phyloP scores from a whole-genome alignment of 768 basidiomycete species.

The Amanita muscaria region DNA sequence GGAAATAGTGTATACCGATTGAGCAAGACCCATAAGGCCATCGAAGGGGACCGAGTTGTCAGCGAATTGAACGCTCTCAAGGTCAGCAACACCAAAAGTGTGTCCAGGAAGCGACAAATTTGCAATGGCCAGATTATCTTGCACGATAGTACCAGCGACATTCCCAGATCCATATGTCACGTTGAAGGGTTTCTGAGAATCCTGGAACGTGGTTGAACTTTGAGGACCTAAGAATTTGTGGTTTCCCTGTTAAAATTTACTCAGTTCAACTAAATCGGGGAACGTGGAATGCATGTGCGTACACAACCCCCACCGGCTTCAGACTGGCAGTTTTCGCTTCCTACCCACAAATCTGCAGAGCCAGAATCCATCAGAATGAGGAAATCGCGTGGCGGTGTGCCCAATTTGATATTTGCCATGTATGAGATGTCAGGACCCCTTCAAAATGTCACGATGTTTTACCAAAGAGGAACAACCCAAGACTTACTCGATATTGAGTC shows the following conservation, averaged over 20 bases:
- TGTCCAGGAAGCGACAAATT: conserved; percentile 50
- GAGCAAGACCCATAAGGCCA: conserved; percentile 71
- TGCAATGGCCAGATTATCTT: conserved; percentile 56
- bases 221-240: conserved; percentile 59
- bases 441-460: background rate
- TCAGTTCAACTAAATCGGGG: background rate
- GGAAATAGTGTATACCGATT: conserved; percentile 39
- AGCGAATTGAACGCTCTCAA: conserved; percentile 58
- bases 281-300: conserved; percentile 14
- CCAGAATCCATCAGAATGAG: conserved; percentile 63
- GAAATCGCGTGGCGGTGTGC: conserved; percentile 54
- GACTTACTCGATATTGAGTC: conserved; percentile 46
- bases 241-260: conserved; percentile 29
- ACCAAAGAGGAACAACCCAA: background rate
- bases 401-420: conserved; percentile 51
- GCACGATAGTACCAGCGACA: conserved; percentile 55
- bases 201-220: conserved; percentile 54
- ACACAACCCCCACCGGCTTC: conserved; percentile 33
- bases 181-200: conserved; percentile 40
- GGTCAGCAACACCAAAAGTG: conserved; percentile 57
- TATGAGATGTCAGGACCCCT: conserved; percentile 43
- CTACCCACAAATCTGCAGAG: conserved; percentile 62
- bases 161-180: conserved; percentile 64
- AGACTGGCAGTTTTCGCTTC: conserved; percentile 43
- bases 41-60: conserved; percentile 44